These are phyloP conservation scores for Somion occarium DNA, from an alignment of 1,284 basidiomycete species.

Conservation along the genomic window DNA sequence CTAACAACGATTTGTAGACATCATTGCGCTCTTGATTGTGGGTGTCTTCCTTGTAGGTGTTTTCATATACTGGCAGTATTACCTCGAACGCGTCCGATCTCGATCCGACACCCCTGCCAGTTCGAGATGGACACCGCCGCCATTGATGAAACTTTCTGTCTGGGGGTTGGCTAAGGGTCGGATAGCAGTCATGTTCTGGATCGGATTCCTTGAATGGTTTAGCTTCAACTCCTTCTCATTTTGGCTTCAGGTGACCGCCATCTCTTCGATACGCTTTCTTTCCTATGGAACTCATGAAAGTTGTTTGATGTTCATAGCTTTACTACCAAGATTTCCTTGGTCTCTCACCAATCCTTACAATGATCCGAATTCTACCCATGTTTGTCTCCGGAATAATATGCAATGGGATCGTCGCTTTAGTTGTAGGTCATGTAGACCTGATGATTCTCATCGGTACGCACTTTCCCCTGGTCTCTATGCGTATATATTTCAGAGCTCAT, in stretches of 20 bases:
- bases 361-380: constrained; percentile 78
- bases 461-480: background rate
- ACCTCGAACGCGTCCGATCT: constrained; percentile 41
- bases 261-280: background rate
- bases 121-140: constrained; percentile 45
- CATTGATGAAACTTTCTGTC: constrained; percentile 69
- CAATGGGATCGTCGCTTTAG: constrained; percentile 63
- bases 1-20: constrained; percentile 25
- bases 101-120: constrained; percentile 5
- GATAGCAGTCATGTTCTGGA: constrained; percentile 60
- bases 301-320: constrained; percentile 32
- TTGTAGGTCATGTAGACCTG: constrained; percentile 53
- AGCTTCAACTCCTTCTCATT: constrained; percentile 54
- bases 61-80: constrained; percentile 70
- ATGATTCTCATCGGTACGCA: constrained; percentile 51
- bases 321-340: constrained; percentile 65
- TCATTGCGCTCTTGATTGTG: constrained; percentile 59
- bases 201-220: constrained; percentile 70
- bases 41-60: constrained; percentile 52
- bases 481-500: background rate
- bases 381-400: constrained; percentile 64
- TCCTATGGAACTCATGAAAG: background rate
- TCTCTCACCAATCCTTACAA: constrained; percentile 59
- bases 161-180: constrained; percentile 64
- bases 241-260: constrained; percentile 45